These are phyloP conservation scores for Calycina herbarum DNA, from an alignment of 2,329 filamentous ascomycete genomes.

Conservation along the genomic window DNA sequence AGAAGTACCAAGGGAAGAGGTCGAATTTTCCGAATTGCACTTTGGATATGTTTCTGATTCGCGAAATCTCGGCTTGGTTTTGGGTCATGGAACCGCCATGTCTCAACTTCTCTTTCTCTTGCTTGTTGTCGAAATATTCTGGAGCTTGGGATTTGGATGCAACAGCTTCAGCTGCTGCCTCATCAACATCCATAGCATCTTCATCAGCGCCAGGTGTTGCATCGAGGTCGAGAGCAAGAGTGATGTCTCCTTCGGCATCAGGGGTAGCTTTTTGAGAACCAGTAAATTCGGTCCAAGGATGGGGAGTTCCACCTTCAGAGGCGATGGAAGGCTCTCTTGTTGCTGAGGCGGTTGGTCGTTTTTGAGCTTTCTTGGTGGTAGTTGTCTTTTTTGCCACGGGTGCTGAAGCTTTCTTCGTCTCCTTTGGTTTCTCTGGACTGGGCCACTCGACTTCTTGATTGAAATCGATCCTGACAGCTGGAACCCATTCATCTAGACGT, in stretches of 20 bases:
- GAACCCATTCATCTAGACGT: slow-evolving; percentile 73
- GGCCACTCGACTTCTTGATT: slow-evolving; percentile 95
- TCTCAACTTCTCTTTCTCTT: slow-evolving; percentile 94
- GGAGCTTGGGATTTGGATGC: slow-evolving; percentile 38
- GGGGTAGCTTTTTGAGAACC: slow-evolving; percentile 34
- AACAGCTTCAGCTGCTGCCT: slow-evolving; percentile 42
- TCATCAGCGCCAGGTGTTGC: slow-evolving; percentile 36
- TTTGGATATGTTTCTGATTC: slow-evolving; percentile 90
- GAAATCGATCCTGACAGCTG: slow-evolving; percentile 79
- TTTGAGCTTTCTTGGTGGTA: slow-evolving; percentile 43
- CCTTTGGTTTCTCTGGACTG: slow-evolving; percentile 74
- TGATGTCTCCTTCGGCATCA: slow-evolving; percentile 32
- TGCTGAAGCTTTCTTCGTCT: slow-evolving; percentile 66
- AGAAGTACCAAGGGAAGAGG: slow-evolving; percentile 98
- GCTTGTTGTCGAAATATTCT: slow-evolving; percentile 68
- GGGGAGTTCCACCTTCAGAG: slow-evolving; percentile 33
- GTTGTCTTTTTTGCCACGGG: slow-evolving; percentile 43
- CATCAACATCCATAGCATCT: slow-evolving; percentile 54
- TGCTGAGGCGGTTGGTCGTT: slow-evolving; percentile 32
- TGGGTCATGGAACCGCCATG: slow-evolving; percentile 98
- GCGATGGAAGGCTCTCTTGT: slow-evolving; percentile 37
- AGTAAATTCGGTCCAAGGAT: slow-evolving; percentile 35
- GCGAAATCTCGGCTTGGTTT: slow-evolving; percentile 93
- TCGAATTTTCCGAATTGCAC: slow-evolving; percentile 93
- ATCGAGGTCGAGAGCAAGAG: slow-evolving; percentile 32